These are phyloP conservation scores for Colletotrichum magnum DNA, from an alignment of 2,329 filamentous ascomycete genomes.

Conservation along the genomic window DNA sequence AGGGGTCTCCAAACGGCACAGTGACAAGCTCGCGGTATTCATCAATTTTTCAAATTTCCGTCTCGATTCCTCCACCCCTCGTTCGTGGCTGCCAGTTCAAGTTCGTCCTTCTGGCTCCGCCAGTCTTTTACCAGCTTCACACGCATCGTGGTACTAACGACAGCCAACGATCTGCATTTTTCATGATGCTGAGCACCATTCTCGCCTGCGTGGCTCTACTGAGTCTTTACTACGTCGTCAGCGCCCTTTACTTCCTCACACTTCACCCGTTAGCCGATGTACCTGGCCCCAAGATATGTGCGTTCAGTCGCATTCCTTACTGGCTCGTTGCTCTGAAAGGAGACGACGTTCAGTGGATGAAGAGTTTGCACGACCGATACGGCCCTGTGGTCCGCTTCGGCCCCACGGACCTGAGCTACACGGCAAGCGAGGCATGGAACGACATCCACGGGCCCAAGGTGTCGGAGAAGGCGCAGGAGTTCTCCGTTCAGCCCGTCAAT, in stretches of 20 bases:
- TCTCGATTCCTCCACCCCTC: too few species aligned
- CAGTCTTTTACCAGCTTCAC: too few species aligned
- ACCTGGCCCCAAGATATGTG: conserved; percentile 43
- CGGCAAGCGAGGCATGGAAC: conserved; percentile 43
- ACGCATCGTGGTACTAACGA: too few species aligned
- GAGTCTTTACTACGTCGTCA: conserved; percentile 26
- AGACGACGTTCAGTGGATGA: conserved; percentile 43
- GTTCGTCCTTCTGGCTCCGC: too few species aligned
- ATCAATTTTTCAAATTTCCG: too few species aligned
- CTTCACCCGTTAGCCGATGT: conserved; percentile 44
- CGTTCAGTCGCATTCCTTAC: conserved; percentile 44
- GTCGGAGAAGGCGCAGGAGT: conserved; percentile 39
- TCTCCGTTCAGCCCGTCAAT: conserved; percentile 41
- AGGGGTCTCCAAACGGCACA: too few species aligned
- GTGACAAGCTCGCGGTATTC: too few species aligned
- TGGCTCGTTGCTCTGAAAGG: conserved; percentile 43
- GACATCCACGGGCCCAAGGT: conserved; percentile 41
- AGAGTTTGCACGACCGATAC: conserved; percentile 42
- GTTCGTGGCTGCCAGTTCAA: too few species aligned
- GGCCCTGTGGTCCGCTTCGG: conserved; percentile 43
- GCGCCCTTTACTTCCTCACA: conserved; percentile 42
- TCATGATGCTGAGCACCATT: conserved; percentile 9
- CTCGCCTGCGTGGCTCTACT: conserved; percentile 10
- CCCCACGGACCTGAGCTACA: conserved; percentile 44
- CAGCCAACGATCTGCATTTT: neutral